These are phyloP conservation scores for Litsea cubeba DNA, from an alignment of 164 flowering plant genomes.

Conservation along the genomic window DNA sequence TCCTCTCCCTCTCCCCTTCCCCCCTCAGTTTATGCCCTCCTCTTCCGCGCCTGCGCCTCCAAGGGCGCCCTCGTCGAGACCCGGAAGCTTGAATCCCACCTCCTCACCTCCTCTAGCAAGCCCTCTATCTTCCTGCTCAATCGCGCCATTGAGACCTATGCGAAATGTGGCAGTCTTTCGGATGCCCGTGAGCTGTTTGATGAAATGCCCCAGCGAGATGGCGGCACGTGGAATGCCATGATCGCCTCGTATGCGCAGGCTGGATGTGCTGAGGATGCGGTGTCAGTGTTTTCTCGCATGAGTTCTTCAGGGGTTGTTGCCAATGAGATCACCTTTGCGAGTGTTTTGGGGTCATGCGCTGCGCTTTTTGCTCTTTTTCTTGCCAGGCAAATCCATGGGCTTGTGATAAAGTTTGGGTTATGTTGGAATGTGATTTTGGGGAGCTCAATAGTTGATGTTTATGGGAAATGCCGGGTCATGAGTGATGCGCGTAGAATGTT, in stretches of 20 bases:
- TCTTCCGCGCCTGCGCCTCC: constrained; percentile 36
- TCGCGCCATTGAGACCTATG: constrained; percentile 49
- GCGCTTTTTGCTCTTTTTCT: constrained; percentile 24
- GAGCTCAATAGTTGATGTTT: constrained; percentile 59
- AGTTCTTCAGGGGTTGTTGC: constrained; percentile 26
- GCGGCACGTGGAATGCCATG: constrained; percentile 69
- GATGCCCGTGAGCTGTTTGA: constrained; percentile 61
- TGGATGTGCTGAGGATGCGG: constrained; percentile 30
- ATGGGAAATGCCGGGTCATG: constrained; percentile 56
- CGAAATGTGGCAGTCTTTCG: constrained; percentile 42
- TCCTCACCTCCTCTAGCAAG: constrained; percentile 19
- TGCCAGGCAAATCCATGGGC: constrained; percentile 45
- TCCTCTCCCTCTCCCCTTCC: constrained; percentile 29
- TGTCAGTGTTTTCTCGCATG: constrained; percentile 35
- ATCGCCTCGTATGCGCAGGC: constrained; percentile 40
- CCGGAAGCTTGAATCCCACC: constrained; percentile 44
- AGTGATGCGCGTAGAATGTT: constrained; percentile 48
- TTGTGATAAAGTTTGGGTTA: constrained; percentile 41
- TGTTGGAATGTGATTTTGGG: constrained; percentile 48
- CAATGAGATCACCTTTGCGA: constrained; percentile 52
- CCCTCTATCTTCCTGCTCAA: constrained; percentile 42
- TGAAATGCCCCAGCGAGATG: constrained; percentile 54
- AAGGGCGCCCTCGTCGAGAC: constrained; percentile 31
- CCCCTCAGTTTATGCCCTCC: constrained; percentile 29
- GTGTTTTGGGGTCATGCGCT: constrained; percentile 50